These are phyloP conservation scores for Aspergillus ochraceoroseus DNA, from an alignment of 2,329 filamentous ascomycete species.

Conservation along the genomic window DNA sequence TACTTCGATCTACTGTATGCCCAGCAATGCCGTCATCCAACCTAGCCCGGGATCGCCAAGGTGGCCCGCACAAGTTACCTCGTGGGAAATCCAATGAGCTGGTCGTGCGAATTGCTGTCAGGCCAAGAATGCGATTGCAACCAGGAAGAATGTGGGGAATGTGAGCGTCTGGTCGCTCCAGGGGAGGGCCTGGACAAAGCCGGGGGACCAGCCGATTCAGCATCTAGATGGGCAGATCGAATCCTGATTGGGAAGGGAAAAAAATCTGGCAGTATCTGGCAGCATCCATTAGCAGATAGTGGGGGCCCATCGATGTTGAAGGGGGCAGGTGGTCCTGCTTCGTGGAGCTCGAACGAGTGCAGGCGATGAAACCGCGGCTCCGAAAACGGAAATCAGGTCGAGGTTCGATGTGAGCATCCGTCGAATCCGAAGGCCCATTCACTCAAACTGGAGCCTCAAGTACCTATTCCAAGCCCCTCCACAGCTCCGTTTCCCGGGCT, in stretches of 20 bases:
- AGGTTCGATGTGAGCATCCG: not conserved
- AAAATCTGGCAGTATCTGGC: too few species aligned
- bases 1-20: not conserved
- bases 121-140: constrained; percentile 9
- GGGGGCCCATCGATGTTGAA: not conserved
- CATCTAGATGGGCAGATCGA: not conserved
- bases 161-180: constrained; percentile 5
- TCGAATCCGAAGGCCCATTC: not conserved
- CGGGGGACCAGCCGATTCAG: not conserved
- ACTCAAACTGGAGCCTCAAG: not conserved
- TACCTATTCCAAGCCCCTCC: not conserved
- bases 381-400: constrained; percentile 17
- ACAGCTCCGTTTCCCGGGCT: too few species aligned
- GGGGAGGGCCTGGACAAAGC: not conserved
- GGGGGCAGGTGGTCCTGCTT: not conserved
- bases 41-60: constrained; percentile 2
- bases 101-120: not conserved
- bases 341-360: not conserved
- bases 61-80: constrained; percentile 4
- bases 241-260: too few species aligned
- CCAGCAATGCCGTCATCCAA: constrained; percentile 21
- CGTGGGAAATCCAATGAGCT: not conserved
- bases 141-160: constrained; percentile 21
- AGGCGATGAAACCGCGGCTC: constrained; percentile 18
- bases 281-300: not conserved